Conservation (phyloP, 179 eudicot genomes). For the Vitellaria paradoxa region DNA sequence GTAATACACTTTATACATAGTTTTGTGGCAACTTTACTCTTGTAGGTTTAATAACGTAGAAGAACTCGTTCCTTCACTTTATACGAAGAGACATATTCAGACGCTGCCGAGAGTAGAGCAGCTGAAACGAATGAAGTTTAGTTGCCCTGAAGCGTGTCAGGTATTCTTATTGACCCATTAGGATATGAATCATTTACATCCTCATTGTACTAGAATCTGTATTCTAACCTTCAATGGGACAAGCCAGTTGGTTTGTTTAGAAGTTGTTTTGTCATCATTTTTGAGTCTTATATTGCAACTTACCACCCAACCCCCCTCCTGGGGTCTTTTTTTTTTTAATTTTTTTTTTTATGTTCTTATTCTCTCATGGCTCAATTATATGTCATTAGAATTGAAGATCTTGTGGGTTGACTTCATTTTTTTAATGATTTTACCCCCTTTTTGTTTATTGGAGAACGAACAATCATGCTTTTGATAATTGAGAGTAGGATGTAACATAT, state of each 20-base stretch:
- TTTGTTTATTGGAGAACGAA: not conserved
- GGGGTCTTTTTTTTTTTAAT: too few species aligned
- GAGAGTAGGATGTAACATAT: not conserved
- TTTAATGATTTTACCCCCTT: not conserved
- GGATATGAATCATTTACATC: not conserved
- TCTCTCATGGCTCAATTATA: not conserved
- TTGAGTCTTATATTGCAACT: not conserved
- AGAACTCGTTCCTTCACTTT: slow-evolving; percentile 32
- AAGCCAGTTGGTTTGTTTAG: not conserved
- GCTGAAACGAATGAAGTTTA: slow-evolving; percentile 55
- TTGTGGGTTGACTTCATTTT: not conserved
- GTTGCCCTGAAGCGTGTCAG: slow-evolving; percentile 31
- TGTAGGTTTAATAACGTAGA: slow-evolving; percentile 62
- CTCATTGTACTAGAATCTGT: not conserved
- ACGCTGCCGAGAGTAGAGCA: slow-evolving; percentile 35
- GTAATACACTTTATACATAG: not conserved
- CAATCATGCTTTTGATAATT: not conserved
- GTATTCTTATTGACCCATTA: slow-evolving; percentile 32
- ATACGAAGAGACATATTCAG: slow-evolving; percentile 60
- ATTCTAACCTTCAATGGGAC: not conserved
- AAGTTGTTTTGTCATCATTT: not conserved
- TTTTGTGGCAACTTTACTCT: not conserved
- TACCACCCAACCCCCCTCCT: not conserved
- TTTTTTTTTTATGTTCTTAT: not conserved
- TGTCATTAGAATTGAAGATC: not conserved